Base-by-base conservation (phyloP, 2,329 filamentous ascomycete species). In the Aspergillus uvarum region DNA sequence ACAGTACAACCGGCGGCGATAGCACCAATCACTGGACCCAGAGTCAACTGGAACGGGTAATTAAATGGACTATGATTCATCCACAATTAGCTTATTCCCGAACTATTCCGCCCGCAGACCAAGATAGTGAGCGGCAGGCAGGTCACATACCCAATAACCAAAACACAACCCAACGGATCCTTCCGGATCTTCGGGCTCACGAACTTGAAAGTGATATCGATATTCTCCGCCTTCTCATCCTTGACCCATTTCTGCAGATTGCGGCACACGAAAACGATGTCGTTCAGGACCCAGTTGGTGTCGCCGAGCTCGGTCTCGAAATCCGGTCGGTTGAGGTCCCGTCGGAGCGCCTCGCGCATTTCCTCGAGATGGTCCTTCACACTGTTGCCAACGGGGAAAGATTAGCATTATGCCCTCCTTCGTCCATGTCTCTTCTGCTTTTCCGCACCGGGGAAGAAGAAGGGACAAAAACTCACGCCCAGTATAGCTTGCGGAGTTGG, bases 401-500 rank as follows among this genome's bases (percentile, higher is more conserved):
- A 64, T 67, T 51, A 68, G 59, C n/a, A 51, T 51, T 55, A 22
- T 52, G 44, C 44, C 32, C 56, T 24, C 53, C 58, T 29, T 47
- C 42, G 50, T 59, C 31, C 21, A 38, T 47, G n/a, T 12, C 32
- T 35, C 14, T 16, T 35, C 29, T 51, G 42, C 22, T 4, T 47
- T 14, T 19, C 22, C 22, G 29, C 51, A n/a, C 7, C 5, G 47
- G 49, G 44, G 47, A 19, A 21, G 3, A 29, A 2, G 7, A 2
- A 29, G 5, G 12, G 2, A 16, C 16, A 4, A 16, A 2, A 26
- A 72, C 76, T 76, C 67, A 83, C 81, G 85, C 92, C 95, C 95
- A 98, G 82, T 96, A 98, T 59, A 98, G 87, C 83, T 92, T 94
- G 68, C 93, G 89, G 62, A 99, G 86, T 82, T 98, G 95, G 57